Percentiles rank a stretch among this genome's conserved stretches.
phyloP scores from a whole-genome alignment of 2,329 filamentous ascomycete genomes.

The Aspergillus melleus region DNA sequence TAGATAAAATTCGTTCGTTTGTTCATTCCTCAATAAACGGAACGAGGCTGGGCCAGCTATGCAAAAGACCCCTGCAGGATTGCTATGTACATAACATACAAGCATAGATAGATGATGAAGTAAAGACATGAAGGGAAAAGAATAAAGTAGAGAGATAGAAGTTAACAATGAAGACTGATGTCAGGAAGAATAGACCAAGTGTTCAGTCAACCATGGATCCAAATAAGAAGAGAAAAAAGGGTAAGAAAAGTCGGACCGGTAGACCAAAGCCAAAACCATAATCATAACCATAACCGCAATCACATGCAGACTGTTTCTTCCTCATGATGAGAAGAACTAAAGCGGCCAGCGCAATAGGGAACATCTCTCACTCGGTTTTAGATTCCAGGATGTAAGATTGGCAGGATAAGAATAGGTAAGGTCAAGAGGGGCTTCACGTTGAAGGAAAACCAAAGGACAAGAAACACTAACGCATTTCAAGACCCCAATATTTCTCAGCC shows the following conservation, averaged over 20 bases:
- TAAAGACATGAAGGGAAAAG: not conserved
- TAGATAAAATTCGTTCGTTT: too few relatives aligned
- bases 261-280: too few relatives aligned
- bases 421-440: not conserved
- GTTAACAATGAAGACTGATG: not conserved
- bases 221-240: too few relatives aligned
- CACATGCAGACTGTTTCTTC: too few relatives aligned
- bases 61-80: not conserved
- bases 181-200: too few relatives aligned
- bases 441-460: not conserved
- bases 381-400: too few relatives aligned
- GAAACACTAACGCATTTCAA: conserved; percentile 30
- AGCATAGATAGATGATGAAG: not conserved
- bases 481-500: conserved; percentile 77
- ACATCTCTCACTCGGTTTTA: too few relatives aligned
- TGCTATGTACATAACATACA: not conserved
- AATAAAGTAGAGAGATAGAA: not conserved
- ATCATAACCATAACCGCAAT: too few relatives aligned
- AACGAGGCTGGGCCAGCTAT: not conserved
- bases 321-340: not conserved
- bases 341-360: not conserved
- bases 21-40: not conserved
- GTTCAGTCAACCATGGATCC: too few relatives aligned
- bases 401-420: not conserved
- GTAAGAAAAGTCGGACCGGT: too few relatives aligned